Conservation (phyloP, 139 green algal species). For the Picochlorum sp. region DNA sequence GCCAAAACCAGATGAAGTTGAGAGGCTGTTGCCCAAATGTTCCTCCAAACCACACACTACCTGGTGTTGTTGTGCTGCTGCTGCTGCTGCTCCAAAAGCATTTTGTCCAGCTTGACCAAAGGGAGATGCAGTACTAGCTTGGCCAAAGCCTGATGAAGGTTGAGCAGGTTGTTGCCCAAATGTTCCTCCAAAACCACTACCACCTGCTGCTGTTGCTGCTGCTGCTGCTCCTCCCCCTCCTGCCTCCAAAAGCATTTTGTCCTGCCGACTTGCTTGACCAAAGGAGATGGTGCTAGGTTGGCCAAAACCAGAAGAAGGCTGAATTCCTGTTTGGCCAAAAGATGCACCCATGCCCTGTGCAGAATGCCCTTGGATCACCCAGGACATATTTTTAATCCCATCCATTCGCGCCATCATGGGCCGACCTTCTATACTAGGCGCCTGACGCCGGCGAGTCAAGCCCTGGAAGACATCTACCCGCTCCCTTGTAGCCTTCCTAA, state of each 20-base stretch:
- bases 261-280: neutral
- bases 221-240: no score
- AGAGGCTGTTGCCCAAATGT: constrained; percentile 2
- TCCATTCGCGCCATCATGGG: neutral
- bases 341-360: no score
- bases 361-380: neutral
- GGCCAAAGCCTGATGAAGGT: neutral
- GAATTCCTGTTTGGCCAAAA: no score
- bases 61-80: no score
- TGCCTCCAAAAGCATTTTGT: no score
- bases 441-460: constrained; percentile 8
- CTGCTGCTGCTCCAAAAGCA: no score
- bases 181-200: neutral
- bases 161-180: neutral
- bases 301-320: no score
- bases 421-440: constrained; percentile 20
- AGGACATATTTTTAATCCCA: neutral
- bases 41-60: neutral
- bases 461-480: constrained; percentile 16
- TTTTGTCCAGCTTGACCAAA: no score
- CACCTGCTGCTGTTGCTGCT: no score
- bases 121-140: neutral
- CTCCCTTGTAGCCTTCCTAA: constrained; percentile 12
- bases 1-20: neutral
- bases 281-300: neutral